Percentiles rank a stretch among this genome's conserved stretches.
Evolutionary conservation across 2,329 filamentous ascomycete genomes (phyloP).

Genomic region (Phaeoacremonium minimum): DNA sequence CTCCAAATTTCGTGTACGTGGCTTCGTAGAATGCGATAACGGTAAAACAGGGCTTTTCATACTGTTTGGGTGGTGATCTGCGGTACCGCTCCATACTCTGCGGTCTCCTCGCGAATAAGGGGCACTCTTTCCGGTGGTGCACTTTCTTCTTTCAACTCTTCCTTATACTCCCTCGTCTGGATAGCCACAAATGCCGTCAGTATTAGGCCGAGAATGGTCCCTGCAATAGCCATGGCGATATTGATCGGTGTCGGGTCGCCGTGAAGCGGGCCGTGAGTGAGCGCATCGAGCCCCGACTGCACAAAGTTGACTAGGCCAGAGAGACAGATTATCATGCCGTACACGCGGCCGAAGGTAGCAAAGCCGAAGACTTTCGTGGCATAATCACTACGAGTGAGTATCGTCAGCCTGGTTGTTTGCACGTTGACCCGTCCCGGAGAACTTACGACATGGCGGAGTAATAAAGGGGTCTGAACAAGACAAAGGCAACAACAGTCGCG

Average conservation of each 20-base stretch:
- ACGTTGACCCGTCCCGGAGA: fast-evolving
- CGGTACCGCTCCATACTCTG: too few species aligned
- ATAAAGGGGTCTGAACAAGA: slow-evolving; percentile 69
- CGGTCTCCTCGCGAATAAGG: too few species aligned
- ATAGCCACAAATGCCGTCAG: slow-evolving; percentile 51
- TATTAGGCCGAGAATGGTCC: slow-evolving; percentile 47
- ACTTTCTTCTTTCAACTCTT: too few species aligned
- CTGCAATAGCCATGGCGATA: slow-evolving; percentile 46
- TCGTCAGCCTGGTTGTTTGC: not conserved
- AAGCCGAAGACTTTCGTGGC: slow-evolving; percentile 76
- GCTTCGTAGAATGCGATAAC: too few species aligned
- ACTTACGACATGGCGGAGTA: slow-evolving; percentile 67
- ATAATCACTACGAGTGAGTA: slow-evolving; percentile 49
- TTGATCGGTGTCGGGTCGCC: slow-evolving; percentile 64
- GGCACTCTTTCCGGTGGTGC: too few species aligned
- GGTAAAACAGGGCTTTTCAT: too few species aligned
- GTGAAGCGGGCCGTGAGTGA: slow-evolving; percentile 59
- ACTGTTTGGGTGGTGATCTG: too few species aligned
- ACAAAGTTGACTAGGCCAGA: slow-evolving; percentile 69
- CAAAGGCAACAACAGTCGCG: slow-evolving; percentile 63
- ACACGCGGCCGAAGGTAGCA: slow-evolving; percentile 75
- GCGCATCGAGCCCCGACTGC: slow-evolving; percentile 64
- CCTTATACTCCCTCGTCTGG: slow-evolving; percentile 11
- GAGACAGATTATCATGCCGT: slow-evolving; percentile 69
- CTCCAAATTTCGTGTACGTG: too few species aligned